Conservation (phyloP, 1,284 basidiomycete genomes). For the Trichosporon coremiiforme region DNA sequence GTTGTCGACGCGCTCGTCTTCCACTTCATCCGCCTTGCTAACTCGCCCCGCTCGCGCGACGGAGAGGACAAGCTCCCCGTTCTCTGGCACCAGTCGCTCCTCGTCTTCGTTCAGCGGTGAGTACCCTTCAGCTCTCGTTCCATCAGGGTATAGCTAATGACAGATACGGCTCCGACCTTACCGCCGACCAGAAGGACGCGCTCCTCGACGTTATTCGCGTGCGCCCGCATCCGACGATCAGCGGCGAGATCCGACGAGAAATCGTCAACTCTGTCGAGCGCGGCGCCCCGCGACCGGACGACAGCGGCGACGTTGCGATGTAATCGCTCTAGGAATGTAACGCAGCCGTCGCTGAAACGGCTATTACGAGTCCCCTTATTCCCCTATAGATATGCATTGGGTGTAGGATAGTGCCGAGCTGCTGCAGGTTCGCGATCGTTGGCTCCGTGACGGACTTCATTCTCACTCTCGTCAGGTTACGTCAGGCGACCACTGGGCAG, state of each 20-base stretch:
- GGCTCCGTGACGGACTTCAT: too few species aligned
- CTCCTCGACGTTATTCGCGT: constrained; percentile 89
- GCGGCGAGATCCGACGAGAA: constrained; percentile 87
- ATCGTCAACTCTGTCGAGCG: constrained; percentile 60
- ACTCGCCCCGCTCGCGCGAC: constrained; percentile 74
- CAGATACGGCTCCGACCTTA: constrained; percentile 94
- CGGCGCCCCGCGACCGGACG: constrained; percentile 55
- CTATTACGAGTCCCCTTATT: background rate
- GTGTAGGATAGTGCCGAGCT: constrained; percentile 14
- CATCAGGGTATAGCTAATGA: constrained; percentile 4
- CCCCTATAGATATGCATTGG: constrained; percentile 14
- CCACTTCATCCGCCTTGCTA: constrained; percentile 94
- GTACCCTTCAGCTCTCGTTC: constrained; percentile 32
- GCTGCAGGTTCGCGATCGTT: background rate
- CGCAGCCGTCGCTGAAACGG: background rate
- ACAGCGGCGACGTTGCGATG: constrained; percentile 52
- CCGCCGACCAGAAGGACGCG: constrained; percentile 96
- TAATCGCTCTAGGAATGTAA: constrained; percentile 24
- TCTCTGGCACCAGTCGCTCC: constrained; percentile 95
- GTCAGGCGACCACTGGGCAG: background rate
- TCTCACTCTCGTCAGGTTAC: background rate
- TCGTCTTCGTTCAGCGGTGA: constrained; percentile 91
- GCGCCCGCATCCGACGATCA: constrained; percentile 84
- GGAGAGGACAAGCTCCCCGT: constrained; percentile 75
- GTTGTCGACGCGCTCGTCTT: constrained; percentile 96